Conservation (phyloP, 2,329 filamentous ascomycete genomes). For the Neodidymelliopsis sp. region DNA sequence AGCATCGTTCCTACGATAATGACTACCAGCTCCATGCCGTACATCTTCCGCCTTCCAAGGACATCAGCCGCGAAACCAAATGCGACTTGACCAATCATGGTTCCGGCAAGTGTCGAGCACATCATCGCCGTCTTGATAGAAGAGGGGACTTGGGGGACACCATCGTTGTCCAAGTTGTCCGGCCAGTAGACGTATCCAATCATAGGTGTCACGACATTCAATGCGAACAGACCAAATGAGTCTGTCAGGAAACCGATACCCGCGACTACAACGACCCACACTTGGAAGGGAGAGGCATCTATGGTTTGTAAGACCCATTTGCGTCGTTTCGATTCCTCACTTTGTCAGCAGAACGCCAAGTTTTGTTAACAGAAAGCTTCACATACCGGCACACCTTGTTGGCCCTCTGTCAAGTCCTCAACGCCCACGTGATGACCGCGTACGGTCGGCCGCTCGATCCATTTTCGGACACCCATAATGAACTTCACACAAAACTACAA, state of each 20-base stretch:
- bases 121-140: conserved; percentile 48
- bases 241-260: conserved; percentile 52
- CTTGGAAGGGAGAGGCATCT: conserved; percentile 43
- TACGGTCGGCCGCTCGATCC: conserved; percentile 36
- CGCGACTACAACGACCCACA: conserved; percentile 50
- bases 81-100: conserved; percentile 48
- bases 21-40: conserved; percentile 52
- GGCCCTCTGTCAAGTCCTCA: conserved; percentile 42
- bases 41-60: conserved; percentile 50
- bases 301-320: conserved; percentile 46
- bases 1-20: conserved; percentile 52
- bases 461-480: conserved; percentile 40
- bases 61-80: conserved; percentile 51
- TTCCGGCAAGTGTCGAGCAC: conserved; percentile 49
- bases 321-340: conserved; percentile 36
- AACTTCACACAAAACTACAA: too few species aligned
- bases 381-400: conserved; percentile 41
- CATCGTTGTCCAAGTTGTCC: conserved; percentile 26
- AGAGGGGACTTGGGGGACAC: conserved; percentile 35
- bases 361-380: neutral
- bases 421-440: conserved; percentile 39
- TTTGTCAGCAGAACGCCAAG: conserved; percentile 4
- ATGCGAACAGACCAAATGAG: conserved; percentile 50
- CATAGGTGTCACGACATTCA: conserved; percentile 52
- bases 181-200: conserved; percentile 51